Base-by-base conservation (phyloP, 208 protist species). In the Kentomonas sorsogonicus region DNA sequence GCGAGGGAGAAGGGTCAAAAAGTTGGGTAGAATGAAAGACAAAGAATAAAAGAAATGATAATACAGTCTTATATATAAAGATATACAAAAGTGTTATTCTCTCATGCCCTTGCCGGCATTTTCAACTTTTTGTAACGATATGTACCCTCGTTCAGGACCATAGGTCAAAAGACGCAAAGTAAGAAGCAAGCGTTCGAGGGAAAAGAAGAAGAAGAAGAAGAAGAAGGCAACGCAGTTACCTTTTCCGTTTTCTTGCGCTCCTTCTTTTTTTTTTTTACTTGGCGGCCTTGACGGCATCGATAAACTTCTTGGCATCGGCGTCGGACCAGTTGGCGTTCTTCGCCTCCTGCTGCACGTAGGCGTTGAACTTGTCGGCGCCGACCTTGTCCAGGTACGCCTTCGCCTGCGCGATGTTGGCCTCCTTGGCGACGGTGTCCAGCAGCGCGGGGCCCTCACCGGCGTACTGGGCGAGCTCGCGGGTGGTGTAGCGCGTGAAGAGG, bases 281-380 rank as follows among this genome's bases (percentile, higher is more conserved):
- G 36, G 70, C 60, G 7, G 72, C 79, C 77, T 91, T 91, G 11
- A 94, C 88, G 22, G 70, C 79, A n/a, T 81, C 82, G 48, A 88
- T 60, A 60, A 91, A 90, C 61, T 86, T 89, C 61, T 89, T 85
- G 29, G 63, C 70, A 4, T 88, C 72, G 25, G 70, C 79, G 34
- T 75, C 73, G 33, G 79, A 77, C 89, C 89, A 95, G 67, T 92
- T 90, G 26, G 83, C 78, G 59, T 92, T 88, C 60, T 67, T 75
- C n/a, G 86, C 80, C 67, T 95, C 89, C 38, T 63, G 58, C 29
- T 72, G 23, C 45, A 95, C 81, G 55, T 89, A 85, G 44, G 62
- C 75, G 29, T 81, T 72, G 54, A 95, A 88, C 61, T 77, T 79
- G 38, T 88, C 80, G 13, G 67, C 70, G 26, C 89, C 86, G 60